phyloP scores from a whole-genome alignment of 1,284 basidiomycete genomes.

The Coniferiporia weirii region DNA sequence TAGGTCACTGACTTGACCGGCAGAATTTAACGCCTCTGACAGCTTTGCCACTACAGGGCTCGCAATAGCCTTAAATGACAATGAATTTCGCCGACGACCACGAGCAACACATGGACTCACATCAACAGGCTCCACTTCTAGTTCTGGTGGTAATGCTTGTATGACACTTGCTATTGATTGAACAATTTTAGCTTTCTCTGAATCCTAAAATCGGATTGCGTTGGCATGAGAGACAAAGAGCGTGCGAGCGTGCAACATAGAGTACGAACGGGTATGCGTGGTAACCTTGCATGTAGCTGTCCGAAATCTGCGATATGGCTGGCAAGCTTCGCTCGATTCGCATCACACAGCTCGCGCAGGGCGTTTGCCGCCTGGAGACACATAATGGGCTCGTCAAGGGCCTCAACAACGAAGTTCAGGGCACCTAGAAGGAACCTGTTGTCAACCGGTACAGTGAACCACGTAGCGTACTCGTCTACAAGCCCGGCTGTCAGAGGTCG shows the following conservation, averaged over 20 bases:
- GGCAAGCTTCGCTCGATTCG: conserved; percentile 74
- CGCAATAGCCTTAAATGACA: conserved; percentile 58
- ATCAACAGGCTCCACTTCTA: conserved; percentile 76
- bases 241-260: neutral
- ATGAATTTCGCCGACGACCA: conserved; percentile 2
- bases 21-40: conserved; percentile 51
- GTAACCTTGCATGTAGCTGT: conserved; percentile 71
- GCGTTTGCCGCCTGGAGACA: conserved; percentile 75
- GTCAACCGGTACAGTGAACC: conserved; percentile 62
- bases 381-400: conserved; percentile 57
- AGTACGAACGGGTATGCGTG: conserved; percentile 61
- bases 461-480: conserved; percentile 77
- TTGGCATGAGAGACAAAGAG: conserved; percentile 5
- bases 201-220: conserved; percentile 45
- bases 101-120: conserved; percentile 31
- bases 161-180: conserved; percentile 89
- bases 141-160: conserved; percentile 72
- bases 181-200: conserved; percentile 83
- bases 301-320: conserved; percentile 81
- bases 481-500: neutral
- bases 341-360: conserved; percentile 80
- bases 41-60: conserved; percentile 71
- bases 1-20: conserved; percentile 38
- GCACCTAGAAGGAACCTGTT: conserved; percentile 49
- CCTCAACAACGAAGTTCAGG: conserved; percentile 69